Evolutionary conservation across 2,329 filamentous ascomycete genomes (phyloP), one percentile per base, ranked within the genome.

Genomic region (Diplocarpon rosae): DNA sequence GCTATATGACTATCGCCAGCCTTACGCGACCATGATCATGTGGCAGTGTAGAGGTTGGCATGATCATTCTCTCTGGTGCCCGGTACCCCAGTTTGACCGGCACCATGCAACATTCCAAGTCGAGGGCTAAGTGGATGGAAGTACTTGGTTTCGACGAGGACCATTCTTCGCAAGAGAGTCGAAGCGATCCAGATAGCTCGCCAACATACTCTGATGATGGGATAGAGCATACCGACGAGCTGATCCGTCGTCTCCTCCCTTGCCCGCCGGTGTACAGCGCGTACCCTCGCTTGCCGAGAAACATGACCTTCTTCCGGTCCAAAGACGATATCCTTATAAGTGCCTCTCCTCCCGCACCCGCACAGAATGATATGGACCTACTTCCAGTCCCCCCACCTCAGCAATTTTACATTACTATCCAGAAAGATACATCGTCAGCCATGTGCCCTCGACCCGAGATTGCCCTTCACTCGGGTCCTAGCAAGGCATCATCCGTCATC

Each of bases 101-200:
- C 5, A 32, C 11, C n/a, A n/a, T 13, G 24, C 27, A 36, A 30
- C 13, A 36, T 13, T 12, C n/a, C 33, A 30, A 48, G 34, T 55
- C 56, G 36, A 43, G 48, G 39, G 51, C 45, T 32, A 57, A 59
- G 39, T 59, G 55, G 56, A 59, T 57, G 49, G 52, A 57, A 34
- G 55, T 59, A 24, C 45, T 57, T 3, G 56, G 56, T n/a, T 57
- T 57, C 46, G 55, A 57, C 42, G 55, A 59, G 31, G 30, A 32
- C 34, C 45, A 28, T 34, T 42, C 37, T 37, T 43, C 34, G 32
- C 37, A 43, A 28, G 37, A 24, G 24, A 32, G 29, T 14, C 41
- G 20, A 14, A 45, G 15, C 13, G 41, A 37, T 37, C 15, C 27
- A 12, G 17, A 8, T 29, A 43, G 37, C 13, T 39, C 38, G 14